These are phyloP conservation scores for Hanseniaspora guilliermondii DNA, from an alignment of 805 yeast species.

Conservation along the genomic window DNA sequence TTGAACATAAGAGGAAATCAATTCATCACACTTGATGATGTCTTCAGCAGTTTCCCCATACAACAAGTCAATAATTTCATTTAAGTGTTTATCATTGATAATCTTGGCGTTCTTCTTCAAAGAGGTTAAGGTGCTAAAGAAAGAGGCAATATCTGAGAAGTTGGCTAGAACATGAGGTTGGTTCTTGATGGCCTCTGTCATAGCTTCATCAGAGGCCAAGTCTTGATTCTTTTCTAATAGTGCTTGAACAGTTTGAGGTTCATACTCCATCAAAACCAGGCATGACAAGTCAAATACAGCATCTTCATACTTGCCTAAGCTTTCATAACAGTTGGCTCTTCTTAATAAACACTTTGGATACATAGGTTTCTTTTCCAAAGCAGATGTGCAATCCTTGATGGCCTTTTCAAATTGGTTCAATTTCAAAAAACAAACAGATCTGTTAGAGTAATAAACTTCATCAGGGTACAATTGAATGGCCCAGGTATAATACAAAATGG, in stretches of 20 bases:
- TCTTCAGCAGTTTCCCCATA: constrained; percentile 32
- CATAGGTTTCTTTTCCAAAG: constrained; percentile 75
- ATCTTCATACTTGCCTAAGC: constrained; percentile 60
- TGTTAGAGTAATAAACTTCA: constrained; percentile 84
- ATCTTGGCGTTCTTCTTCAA: constrained; percentile 48
- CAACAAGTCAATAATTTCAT: constrained; percentile 50
- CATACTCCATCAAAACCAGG: constrained; percentile 68
- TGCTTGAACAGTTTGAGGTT: constrained; percentile 62
- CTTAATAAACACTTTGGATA: constrained; percentile 85
- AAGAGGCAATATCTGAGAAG: constrained; percentile 69
- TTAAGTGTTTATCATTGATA: constrained; percentile 52
- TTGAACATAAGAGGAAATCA: constrained; percentile 21
- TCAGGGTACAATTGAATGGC: constrained; percentile 70
- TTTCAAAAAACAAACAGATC: constrained; percentile 91
- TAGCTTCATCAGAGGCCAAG: constrained; percentile 40
- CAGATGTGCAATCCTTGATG: constrained; percentile 74
- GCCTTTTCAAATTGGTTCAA: constrained; percentile 70
- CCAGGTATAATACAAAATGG: constrained; percentile 63
- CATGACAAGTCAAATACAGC: constrained; percentile 89
- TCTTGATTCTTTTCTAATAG: constrained; percentile 58
- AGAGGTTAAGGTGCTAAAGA: constrained; percentile 52
- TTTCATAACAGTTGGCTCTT: constrained; percentile 86
- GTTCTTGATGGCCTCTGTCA: constrained; percentile 51
- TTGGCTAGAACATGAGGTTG: constrained; percentile 52
- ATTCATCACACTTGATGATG: constrained; percentile 23